These are phyloP conservation scores for Mycothermus thermophilus DNA, from an alignment of 495 filamentous ascomycete species.

Conservation along the genomic window DNA sequence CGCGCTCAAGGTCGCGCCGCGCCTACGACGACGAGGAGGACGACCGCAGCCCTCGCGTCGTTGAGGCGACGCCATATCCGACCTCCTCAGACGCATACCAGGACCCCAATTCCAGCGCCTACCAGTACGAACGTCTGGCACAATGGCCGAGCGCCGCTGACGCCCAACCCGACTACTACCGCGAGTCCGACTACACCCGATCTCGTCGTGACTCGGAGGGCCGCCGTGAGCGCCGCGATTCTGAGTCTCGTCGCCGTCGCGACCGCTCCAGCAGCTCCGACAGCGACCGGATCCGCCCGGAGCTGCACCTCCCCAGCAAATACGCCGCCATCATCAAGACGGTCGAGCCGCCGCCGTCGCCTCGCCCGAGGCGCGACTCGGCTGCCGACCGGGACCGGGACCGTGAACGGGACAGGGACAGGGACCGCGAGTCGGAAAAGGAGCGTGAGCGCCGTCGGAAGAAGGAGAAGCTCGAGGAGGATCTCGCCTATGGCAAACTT, in stretches of 20 bases:
- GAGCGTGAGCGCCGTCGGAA: constrained; percentile 18
- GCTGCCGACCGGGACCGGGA: constrained; percentile 12
- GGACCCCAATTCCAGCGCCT: constrained; percentile 16
- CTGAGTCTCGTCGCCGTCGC: constrained; percentile 16
- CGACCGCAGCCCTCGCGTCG: constrained; percentile 29
- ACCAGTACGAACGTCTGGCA: constrained; percentile 21
- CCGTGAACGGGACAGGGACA: too few relatives aligned
- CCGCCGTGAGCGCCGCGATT: constrained; percentile 12
- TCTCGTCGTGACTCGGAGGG: constrained; percentile 14
- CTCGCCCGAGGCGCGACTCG: constrained; percentile 19
- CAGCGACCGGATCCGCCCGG: constrained; percentile 3
- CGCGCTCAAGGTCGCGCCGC: constrained; percentile 43
- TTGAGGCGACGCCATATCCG: constrained; percentile 37
- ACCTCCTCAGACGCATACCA: constrained; percentile 23
- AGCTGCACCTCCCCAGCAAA: constrained; percentile 13
- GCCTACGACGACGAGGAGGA: constrained; percentile 19
- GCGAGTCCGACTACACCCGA: constrained; percentile 7
- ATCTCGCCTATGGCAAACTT: constrained; percentile 33
- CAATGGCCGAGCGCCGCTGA: constrained; percentile 21
- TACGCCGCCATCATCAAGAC: constrained; percentile 14
- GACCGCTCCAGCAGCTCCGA: constrained; percentile 13
- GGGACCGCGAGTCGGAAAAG: constrained; percentile 21
- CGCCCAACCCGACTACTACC: constrained; percentile 14
- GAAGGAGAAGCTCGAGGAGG: constrained; percentile 29
- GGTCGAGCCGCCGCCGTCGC: constrained; percentile 9